Percentiles rank a stretch among this genome's conserved stretches.
Conservation (phyloP, 495 filamentous ascomycete genomes). For the Xylaria sp. region DNA sequence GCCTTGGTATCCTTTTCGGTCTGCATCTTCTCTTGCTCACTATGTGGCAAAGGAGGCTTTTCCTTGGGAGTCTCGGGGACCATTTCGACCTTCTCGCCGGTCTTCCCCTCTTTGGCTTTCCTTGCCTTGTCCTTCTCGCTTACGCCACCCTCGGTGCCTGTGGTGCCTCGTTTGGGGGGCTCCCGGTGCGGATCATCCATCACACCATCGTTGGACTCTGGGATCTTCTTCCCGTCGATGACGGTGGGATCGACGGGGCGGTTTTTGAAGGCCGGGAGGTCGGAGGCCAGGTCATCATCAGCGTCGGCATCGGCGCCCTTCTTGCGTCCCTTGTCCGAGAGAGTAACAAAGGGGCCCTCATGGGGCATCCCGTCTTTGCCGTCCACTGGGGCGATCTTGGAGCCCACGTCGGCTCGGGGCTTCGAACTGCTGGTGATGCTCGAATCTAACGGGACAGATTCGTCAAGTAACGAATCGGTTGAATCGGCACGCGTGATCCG, state of each 20-base stretch:
- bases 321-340: constrained; percentile 58
- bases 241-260: constrained; percentile 54
- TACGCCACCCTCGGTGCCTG: constrained; percentile 85
- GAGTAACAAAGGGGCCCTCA: constrained; percentile 82
- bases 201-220: constrained; percentile 81
- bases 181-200: constrained; percentile 84
- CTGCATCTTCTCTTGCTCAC: constrained; percentile 68
- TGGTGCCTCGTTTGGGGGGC: constrained; percentile 81
- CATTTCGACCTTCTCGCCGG: constrained; percentile 70
- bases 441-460: constrained; percentile 38
- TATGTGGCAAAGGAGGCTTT: constrained; percentile 78
- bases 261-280: constrained; percentile 52
- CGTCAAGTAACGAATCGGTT: constrained; percentile 24
- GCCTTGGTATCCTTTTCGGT: constrained; percentile 49
- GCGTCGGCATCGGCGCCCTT: constrained; percentile 31
- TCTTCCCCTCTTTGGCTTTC: constrained; percentile 64
- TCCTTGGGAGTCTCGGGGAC: constrained; percentile 84
- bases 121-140: constrained; percentile 80
- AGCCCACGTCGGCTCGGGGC: constrained; percentile 58
- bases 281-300: constrained; percentile 40
- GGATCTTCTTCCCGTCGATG: constrained; percentile 72
- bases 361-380: constrained; percentile 96
- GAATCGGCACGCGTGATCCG: constrained; percentile 6
- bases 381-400: constrained; percentile 91
- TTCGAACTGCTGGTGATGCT: constrained; percentile 41